Conservation (phyloP, 805 yeast species). For the Candida takata region DNA sequence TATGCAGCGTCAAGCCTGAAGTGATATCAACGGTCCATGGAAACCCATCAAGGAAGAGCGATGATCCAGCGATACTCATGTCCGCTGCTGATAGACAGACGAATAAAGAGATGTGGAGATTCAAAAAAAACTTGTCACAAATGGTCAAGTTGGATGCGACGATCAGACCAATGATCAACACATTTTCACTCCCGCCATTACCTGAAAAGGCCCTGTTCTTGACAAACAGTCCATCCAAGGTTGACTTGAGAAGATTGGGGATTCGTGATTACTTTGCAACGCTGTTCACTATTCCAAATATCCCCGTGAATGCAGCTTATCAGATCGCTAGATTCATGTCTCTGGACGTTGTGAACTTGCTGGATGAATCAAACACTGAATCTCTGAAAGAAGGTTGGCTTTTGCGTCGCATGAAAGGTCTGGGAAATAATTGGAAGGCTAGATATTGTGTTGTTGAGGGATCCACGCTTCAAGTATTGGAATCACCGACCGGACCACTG, state of each 20-base stretch:
- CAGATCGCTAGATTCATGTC: slow-evolving; percentile 60
- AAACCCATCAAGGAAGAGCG: slow-evolving; percentile 35
- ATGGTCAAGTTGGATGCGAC: slow-evolving; percentile 55
- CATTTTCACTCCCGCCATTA: slow-evolving; percentile 43
- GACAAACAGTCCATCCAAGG: slow-evolving; percentile 54
- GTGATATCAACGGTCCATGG: slow-evolving; percentile 42
- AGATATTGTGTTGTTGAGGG: slow-evolving; percentile 64
- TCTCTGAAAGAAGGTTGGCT: slow-evolving; percentile 58
- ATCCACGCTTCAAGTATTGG: slow-evolving; percentile 48
- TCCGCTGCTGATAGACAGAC: slow-evolving; percentile 56
- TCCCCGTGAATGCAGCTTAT: slow-evolving; percentile 45
- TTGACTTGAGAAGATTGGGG: slow-evolving; percentile 50
- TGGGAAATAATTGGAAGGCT: slow-evolving; percentile 60
- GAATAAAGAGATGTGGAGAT: slow-evolving; percentile 66
- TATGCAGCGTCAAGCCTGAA: slow-evolving; percentile 41
- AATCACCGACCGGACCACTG: slow-evolving; percentile 45
- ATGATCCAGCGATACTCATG: slow-evolving; percentile 56
- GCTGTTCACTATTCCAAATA: slow-evolving; percentile 48
- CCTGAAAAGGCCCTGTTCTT: slow-evolving; percentile 59
- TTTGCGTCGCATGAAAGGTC: slow-evolving; percentile 56
- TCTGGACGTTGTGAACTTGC: slow-evolving; percentile 54
- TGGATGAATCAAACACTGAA: slow-evolving; percentile 45
- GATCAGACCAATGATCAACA: slow-evolving; percentile 46
- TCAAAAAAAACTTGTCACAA: slow-evolving; percentile 56
- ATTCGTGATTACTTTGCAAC: slow-evolving; percentile 55